These are phyloP conservation scores for Echites panduratus DNA, from an alignment of 257 asterid genomes.

Conservation along the genomic window DNA sequence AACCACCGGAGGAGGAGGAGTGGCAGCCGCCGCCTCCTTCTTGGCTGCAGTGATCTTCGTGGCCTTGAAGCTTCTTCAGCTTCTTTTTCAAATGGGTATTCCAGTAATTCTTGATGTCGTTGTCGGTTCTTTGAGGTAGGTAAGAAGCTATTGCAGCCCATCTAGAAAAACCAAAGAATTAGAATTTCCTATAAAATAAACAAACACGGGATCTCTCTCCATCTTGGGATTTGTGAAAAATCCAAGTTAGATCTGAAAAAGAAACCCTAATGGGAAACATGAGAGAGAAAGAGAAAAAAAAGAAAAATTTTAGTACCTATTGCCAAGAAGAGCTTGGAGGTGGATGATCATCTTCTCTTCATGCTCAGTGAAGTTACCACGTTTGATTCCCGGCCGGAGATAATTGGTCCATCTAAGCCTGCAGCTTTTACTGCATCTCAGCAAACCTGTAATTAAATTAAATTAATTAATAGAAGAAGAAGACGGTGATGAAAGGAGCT, in stretches of 20 bases:
- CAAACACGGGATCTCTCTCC: too few species aligned
- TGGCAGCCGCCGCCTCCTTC: conserved; percentile 13
- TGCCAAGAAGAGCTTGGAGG: conserved; percentile 91
- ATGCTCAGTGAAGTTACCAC: conserved; percentile 66
- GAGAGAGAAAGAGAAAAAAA: background rate
- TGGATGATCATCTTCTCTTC: conserved; percentile 85
- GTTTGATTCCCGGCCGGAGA: conserved; percentile 87
- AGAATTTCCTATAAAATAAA: background rate
- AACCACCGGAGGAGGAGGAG: conserved; percentile 11
- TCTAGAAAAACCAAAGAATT: conserved; percentile 26
- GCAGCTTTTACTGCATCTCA: conserved; percentile 91
- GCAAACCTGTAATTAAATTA: conserved; percentile 45
- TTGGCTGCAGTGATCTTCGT: conserved; percentile 10
- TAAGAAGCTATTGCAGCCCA: conserved; percentile 98
- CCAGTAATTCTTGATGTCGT: conserved; percentile 84
- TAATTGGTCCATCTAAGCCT: conserved; percentile 93
- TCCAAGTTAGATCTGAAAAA: conserved; percentile 8
- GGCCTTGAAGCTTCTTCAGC: conserved; percentile 40
- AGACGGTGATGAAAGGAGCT: conserved; percentile 10
- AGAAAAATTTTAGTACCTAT: conserved; percentile 37
- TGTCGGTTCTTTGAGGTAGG: conserved; percentile 79
- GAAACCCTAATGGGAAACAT: conserved; percentile 20
- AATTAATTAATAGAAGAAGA: background rate
- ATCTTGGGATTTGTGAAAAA: too few species aligned
- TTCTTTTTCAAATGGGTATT: conserved; percentile 80